These are phyloP conservation scores for Tolypocladium nubicola DNA, from an alignment of 2,329 filamentous ascomycete species.

Conservation along the genomic window DNA sequence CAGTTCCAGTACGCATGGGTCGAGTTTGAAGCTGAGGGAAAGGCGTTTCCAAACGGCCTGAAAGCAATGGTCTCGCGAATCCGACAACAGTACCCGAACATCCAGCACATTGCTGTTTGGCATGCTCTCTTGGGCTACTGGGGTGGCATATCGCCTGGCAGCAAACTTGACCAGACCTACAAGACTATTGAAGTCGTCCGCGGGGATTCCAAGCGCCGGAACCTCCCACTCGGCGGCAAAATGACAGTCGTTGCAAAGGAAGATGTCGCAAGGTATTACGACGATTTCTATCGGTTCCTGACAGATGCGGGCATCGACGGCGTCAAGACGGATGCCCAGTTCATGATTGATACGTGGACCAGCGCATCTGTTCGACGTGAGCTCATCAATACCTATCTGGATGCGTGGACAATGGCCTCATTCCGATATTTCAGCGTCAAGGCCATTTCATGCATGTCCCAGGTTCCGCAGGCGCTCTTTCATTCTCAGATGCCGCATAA, in stretches of 20 bases:
- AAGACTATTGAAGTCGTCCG: constrained; percentile 55
- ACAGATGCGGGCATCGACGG: constrained; percentile 63
- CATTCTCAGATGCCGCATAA: constrained; percentile 71
- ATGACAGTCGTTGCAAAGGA: constrained; percentile 66
- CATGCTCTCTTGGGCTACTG: constrained; percentile 85
- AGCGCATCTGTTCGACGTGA: constrained; percentile 59
- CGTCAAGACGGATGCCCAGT: constrained; percentile 91
- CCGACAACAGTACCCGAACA: constrained; percentile 55
- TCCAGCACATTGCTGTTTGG: constrained; percentile 87
- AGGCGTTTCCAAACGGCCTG: constrained; percentile 71
- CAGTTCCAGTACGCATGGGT: constrained; percentile 59
- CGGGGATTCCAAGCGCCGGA: constrained; percentile 32
- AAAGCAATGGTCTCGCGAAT: constrained; percentile 61
- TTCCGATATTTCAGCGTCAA: constrained; percentile 68
- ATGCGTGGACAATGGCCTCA: constrained; percentile 73
- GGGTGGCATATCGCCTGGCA: constrained; percentile 72
- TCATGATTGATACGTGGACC: constrained; percentile 68
- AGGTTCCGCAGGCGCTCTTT: constrained; percentile 77
- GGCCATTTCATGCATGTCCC: constrained; percentile 90
- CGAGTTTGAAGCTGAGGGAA: constrained; percentile 74
- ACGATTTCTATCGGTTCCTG: constrained; percentile 86
- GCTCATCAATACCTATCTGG: constrained; percentile 67
- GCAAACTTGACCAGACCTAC: constrained; percentile 67
- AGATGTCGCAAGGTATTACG: constrained; percentile 68
- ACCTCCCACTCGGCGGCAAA: constrained; percentile 45